phyloP scores from a whole-genome alignment of 176 grass and related monocot species.

The Guadua angustifolia region DNA sequence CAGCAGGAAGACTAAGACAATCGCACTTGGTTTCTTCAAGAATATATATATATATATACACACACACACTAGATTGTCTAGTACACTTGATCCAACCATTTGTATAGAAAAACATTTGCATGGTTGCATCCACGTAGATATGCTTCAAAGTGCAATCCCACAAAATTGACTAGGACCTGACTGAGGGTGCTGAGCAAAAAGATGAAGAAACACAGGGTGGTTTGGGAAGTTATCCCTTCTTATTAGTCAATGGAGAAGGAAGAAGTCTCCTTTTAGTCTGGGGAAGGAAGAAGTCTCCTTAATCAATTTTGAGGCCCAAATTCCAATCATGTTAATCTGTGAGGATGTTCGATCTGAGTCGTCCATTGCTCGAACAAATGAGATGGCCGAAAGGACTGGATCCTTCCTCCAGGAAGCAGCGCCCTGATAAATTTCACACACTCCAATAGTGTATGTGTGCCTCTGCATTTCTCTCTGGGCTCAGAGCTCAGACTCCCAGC shows the following conservation, averaged over 20 bases:
- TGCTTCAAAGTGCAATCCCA: background rate
- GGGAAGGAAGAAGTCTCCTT: background rate
- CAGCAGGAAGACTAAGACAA: background rate
- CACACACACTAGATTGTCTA: background rate
- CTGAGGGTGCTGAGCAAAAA: background rate
- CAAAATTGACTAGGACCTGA: background rate
- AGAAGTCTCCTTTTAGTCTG: background rate
- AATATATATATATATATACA: background rate
- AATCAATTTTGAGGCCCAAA: constrained; percentile 1
- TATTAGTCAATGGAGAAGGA: constrained; percentile 20
- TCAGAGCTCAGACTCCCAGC: background rate
- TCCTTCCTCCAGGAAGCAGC: background rate
- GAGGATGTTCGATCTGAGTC: background rate
- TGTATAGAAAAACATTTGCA: background rate
- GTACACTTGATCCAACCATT: constrained; percentile 22
- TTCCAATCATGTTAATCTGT: background rate
- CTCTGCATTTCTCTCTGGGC: background rate
- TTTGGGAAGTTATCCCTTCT: background rate
- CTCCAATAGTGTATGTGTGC: background rate
- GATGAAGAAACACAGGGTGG: background rate
- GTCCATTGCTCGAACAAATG: background rate
- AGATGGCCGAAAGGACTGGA: background rate
- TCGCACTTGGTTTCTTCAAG: background rate
- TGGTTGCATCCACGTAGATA: constrained; percentile 34
- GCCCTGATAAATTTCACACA: constrained; percentile 16